Percentiles rank a stretch among this genome's conserved stretches.
These are phyloP conservation scores for Perkinsus olseni DNA, from an alignment of 169 alveolate species.

Conservation along the genomic window DNA sequence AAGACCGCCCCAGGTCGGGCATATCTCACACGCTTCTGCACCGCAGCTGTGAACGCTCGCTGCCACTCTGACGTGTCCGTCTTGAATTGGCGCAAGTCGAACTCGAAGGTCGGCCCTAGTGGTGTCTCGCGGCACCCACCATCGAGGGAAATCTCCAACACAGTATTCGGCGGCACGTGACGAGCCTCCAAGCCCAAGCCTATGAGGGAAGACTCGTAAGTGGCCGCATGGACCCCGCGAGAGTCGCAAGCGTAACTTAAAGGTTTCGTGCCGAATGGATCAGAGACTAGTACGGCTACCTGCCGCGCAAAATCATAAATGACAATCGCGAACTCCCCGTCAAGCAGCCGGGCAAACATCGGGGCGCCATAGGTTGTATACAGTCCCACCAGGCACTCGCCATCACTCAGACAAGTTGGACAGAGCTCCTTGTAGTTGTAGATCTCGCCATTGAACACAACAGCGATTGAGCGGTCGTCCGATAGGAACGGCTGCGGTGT, in stretches of 20 bases:
- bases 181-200: not conserved
- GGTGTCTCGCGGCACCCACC: not conserved
- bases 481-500: not conserved
- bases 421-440: constrained; percentile 3
- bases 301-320: not conserved
- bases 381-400: not conserved
- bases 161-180: constrained; percentile 25
- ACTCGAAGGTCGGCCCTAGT: not conserved
- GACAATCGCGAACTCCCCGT: constrained; percentile 10
- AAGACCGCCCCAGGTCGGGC: not conserved
- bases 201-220: not conserved
- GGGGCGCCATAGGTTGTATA: not conserved
- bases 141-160: constrained; percentile 13
- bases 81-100: constrained; percentile 9
- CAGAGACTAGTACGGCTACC: not conserved
- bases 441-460: constrained; percentile 7
- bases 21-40: not conserved
- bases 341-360: not conserved
- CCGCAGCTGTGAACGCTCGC: not conserved
- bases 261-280: constrained; percentile 11
- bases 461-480: not conserved
- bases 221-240: not conserved
- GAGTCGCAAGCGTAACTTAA: not conserved
- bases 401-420: not conserved
- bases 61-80: not conserved